Evolutionary conservation across 1,284 basidiomycete genomes (phyloP), one percentile per base, ranked within the genome.

Genomic region (Ceratobasidium sp.): DNA sequence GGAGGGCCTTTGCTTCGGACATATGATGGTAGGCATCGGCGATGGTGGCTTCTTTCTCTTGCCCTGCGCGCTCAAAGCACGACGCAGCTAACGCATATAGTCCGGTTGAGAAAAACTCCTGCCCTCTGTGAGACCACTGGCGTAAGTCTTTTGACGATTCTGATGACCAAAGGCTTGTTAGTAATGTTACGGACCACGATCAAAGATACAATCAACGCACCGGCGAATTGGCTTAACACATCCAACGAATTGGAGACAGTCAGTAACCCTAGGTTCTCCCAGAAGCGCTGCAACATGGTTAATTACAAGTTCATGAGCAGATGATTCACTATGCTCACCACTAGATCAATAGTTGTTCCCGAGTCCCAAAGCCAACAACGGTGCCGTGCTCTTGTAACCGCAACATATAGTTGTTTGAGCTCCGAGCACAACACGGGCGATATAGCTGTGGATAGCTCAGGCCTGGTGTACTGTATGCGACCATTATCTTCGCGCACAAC

Each of bases 321-420:
- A 22, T 55, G 25, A 20, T 25, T 5, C 32, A 64, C 34, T 25
- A 58, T 69, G 40, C 55, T 65, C 47, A 50, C n/a, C 6, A 45
- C 56, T 22, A 49, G 1, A 45, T 25, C 38, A 29, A 42, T 47
- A 43, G 12, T 5, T 22, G 34, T 22, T 84, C 83, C 6, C 82
- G 81, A 57, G 81, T 85, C 3, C 80, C 78, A 1, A 87, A 89
- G 34, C 80, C 79, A 75, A 90, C 89, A 6, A 83, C 83, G 12
- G 90, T 86, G 86, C 38, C 87, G 80, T 1, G 88, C 88, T 47
- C 89, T 77, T 0, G 89, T 91, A 43, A 90, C 82, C 0, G 88
- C 89, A 3, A 91, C 88, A 68, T 91, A 90, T 0, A 91, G 77
- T 58, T 82, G 82, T 73, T 90, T 89, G 31, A 90, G 77, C 87